Conservation (phyloP, 495 filamentous ascomycete species). For the Penicillium cosmopolitanum region DNA sequence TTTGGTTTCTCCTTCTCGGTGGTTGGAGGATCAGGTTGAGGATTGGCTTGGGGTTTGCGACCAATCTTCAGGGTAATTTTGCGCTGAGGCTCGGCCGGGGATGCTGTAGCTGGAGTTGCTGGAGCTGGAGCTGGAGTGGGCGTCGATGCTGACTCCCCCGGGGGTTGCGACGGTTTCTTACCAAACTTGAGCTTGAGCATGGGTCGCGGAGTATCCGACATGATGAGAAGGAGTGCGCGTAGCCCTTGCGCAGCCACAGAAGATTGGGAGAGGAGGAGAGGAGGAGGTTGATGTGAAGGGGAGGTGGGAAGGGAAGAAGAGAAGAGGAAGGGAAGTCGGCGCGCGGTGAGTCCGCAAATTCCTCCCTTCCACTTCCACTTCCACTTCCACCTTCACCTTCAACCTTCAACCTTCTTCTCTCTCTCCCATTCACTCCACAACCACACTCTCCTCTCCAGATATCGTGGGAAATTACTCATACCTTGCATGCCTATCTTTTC, state of each 20-base stretch:
- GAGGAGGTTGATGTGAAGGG: background rate
- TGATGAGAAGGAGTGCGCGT: conserved; percentile 17
- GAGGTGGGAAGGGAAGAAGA: background rate
- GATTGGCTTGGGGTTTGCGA: conserved; percentile 32
- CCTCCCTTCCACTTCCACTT: conserved; percentile 18
- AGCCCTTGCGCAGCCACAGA: background rate
- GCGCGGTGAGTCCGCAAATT: conserved; percentile 11
- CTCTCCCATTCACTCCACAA: background rate
- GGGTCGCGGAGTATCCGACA: conserved; percentile 47
- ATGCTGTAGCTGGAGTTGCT: conserved; percentile 20
- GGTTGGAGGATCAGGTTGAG: conserved; percentile 28
- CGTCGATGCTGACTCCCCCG: conserved; percentile 11
- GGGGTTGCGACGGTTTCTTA: conserved; percentile 40
- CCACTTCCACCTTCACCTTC: background rate
- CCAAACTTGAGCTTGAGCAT: conserved; percentile 57
- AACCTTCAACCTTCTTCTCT: background rate
- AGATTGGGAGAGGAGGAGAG: background rate
- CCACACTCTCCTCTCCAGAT: background rate
- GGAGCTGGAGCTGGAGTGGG: conserved; percentile 14
- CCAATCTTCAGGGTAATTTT: conserved; percentile 59
- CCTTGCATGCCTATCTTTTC: too few species aligned
- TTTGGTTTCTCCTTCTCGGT: conserved; percentile 30
- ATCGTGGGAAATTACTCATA: background rate
- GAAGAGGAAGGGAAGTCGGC: background rate
- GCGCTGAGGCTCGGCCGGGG: conserved; percentile 35